Evolutionary conservation across 2,329 filamentous ascomycete species (phyloP).

Genomic region (Chaetomium strumarium): DNA sequence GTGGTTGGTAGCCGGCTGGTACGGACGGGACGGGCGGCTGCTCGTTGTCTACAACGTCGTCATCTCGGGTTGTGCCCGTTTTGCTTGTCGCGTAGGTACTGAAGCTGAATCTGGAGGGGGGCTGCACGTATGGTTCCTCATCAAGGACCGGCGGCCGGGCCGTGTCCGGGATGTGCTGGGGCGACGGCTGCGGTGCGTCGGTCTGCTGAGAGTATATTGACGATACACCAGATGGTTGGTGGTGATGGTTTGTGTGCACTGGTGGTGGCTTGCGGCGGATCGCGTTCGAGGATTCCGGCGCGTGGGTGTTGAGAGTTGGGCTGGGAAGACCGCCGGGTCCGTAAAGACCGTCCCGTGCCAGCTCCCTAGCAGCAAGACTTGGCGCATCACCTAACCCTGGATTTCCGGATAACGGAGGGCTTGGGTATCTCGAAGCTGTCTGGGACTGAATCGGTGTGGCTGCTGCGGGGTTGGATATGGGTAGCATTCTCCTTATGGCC

Average conservation of each 20-base stretch:
- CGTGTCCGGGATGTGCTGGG: constrained; percentile 16
- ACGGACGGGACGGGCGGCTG: constrained; percentile 34
- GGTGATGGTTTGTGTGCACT: constrained; percentile 21
- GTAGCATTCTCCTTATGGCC: constrained; percentile 33
- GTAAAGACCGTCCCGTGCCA: constrained; percentile 18
- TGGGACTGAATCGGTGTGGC: constrained; percentile 13
- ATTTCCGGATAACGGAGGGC: constrained; percentile 34
- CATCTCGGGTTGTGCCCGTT: constrained; percentile 36
- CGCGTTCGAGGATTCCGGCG: constrained; percentile 14
- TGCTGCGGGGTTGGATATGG: constrained; percentile 29
- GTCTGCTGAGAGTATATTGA: constrained; percentile 30
- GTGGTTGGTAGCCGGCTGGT: constrained; percentile 26
- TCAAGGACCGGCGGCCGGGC: not conserved
- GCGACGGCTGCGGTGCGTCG: constrained; percentile 18
- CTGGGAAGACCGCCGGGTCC: constrained; percentile 14
- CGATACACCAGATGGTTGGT: constrained; percentile 28
- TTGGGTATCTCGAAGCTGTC: constrained; percentile 31
- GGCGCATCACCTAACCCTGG: constrained; percentile 18
- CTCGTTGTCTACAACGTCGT: constrained; percentile 27
- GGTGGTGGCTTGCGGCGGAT: constrained; percentile 26
- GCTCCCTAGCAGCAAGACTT: constrained; percentile 22
- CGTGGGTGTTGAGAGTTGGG: constrained; percentile 9
- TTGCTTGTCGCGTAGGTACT: constrained; percentile 55
- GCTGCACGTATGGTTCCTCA: constrained; percentile 43
- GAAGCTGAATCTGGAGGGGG: constrained; percentile 57